Evolutionary conservation across 768 basidiomycete genomes (phyloP).

Genomic region (Pleurotus salmoneostramineus): DNA sequence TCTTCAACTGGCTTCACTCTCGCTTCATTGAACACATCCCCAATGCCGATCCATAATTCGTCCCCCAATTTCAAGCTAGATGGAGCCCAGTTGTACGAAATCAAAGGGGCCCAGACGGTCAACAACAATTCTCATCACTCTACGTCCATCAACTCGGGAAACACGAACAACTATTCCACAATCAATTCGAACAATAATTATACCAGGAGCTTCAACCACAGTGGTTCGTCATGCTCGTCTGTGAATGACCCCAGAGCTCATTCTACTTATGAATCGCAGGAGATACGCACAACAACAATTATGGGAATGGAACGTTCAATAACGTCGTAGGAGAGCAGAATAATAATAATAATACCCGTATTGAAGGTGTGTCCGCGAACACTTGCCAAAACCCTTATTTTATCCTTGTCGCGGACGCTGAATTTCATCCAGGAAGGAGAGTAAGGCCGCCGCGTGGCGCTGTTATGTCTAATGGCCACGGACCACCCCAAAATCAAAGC

Average conservation of each 20-base stretch:
- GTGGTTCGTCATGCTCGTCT: neutral
- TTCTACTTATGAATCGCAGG: neutral
- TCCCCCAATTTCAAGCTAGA: neutral
- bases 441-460: no score
- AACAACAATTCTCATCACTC: neutral
- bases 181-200: neutral
- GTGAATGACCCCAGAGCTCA: neutral
- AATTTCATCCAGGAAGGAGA: no score
- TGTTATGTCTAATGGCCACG: no score
- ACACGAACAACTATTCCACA: neutral
- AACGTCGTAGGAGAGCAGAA: neutral
- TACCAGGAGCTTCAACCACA: neutral
- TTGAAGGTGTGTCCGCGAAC: no score
- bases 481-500: no score
- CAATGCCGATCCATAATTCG: neutral
- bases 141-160: neutral
- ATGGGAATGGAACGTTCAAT: neutral
- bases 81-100: neutral
- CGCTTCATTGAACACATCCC: no score
- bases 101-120: neutral
- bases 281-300: neutral
- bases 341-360: neutral
- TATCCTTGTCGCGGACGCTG: no score
- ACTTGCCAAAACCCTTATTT: no score
- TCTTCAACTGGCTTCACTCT: no score